A percentile compares a stretch with the other conserved stretches of the same genome.
phyloP scores from a whole-genome alignment of 1,284 basidiomycete genomes.

The Puccinia hordei region DNA sequence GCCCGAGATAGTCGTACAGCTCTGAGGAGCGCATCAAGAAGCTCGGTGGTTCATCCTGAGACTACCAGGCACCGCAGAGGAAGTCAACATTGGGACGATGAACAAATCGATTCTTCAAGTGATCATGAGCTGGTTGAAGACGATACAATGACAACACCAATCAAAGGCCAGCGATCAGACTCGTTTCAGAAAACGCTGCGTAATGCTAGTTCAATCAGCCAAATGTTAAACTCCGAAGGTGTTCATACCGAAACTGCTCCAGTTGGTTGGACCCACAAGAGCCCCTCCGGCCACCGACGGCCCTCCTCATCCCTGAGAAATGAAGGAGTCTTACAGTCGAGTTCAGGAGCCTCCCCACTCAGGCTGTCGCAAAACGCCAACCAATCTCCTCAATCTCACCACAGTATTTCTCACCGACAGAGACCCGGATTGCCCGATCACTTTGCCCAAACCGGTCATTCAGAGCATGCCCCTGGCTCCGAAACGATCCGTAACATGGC shows the following conservation, averaged over 20 bases:
- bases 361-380: background rate
- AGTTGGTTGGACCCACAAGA: background rate
- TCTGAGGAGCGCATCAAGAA: background rate
- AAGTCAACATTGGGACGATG: background rate
- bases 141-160: slow-evolving; percentile 32
- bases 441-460: slow-evolving; percentile 21
- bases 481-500: background rate
- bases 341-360: background rate
- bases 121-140: background rate
- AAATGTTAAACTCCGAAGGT: background rate
- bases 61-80: background rate
- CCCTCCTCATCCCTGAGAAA: background rate
- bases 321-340: background rate
- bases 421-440: slow-evolving; percentile 45
- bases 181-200: slow-evolving; percentile 36
- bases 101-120: background rate
- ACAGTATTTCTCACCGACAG: slow-evolving; percentile 19
- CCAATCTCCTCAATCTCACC: slow-evolving; percentile 28
- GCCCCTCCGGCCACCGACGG: slow-evolving; percentile 4
- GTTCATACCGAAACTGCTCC: background rate
- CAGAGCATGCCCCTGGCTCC: background rate
- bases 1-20: background rate
- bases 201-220: slow-evolving; percentile 21
- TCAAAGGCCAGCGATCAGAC: slow-evolving; percentile 12
- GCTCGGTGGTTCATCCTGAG: background rate